Evolutionary conservation across 192 early-diverging fungal genomes (phyloP), one percentile per base, ranked within the genome.

Genomic region (Thamnidium elegans): DNA sequence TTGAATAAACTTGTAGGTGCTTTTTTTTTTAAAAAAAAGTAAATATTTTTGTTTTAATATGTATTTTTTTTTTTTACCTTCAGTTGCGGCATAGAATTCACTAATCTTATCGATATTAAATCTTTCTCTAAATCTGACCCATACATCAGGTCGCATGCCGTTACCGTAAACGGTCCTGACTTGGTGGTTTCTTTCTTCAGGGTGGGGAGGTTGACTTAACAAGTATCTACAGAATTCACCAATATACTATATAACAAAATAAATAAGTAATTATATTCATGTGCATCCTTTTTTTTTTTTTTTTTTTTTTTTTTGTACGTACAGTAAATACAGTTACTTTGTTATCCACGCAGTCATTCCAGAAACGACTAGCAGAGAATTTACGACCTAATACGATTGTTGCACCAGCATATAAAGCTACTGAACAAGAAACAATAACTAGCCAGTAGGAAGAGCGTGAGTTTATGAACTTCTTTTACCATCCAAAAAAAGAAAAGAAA

Each of bases 141-240:
- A 91, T 11, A 91, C 73, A 45, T 91, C 89, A 6, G 80, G 83
- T 10, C 86, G 67, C 72, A 91, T 76, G 9, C 88, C 89, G 63
- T 91, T 91, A 47, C 89, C 89, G 65, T 83, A 81, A 3, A 76
- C 78, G 21, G 87, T 19, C 19, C 76, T 70, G 36, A 91, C 74
- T 0, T 74, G 68, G 55, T 89, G 86, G 10, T 70, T 69, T 34
- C 74, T 80, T 26, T 88, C 87, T 4, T 72, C 31, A 10, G 82
- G 72, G 36, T 63, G 46, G 14, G 74, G 62, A 0, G 87, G 84
- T 19, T 74, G 73, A 53, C 69, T 69, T 9, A 89, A 30, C 19
- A 91, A 67, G 54, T 87, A 91, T 59, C 88, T 78, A 48, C 83
- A 84, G 23, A 90, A 73, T 61, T 90, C 89, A 48, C 88, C 87